Base-by-base conservation (phyloP, 148 eudicot genomes). In the Beta vulgaris region DNA sequence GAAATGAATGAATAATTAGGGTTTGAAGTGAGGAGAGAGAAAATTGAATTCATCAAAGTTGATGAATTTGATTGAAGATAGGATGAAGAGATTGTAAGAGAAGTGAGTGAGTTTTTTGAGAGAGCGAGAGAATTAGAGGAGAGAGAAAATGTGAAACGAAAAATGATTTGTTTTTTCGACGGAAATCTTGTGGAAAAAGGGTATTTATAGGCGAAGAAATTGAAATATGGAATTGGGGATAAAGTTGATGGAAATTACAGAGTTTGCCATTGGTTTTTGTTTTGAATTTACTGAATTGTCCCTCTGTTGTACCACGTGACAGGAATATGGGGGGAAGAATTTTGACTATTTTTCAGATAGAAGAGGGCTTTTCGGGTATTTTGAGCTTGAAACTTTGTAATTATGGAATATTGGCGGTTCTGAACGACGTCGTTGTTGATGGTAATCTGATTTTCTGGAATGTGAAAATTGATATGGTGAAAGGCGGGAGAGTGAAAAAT, bases 61-160 rank as follows among this genome's bases (percentile, higher is more conserved):
- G 42, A 34, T 23, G 65, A 65, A 60, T 40, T 72, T 62, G 37
- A 8, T 16, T 6, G 26, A 21, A 51, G n/a, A 19, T 51, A 13
- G 53, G 53, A 16, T 46, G 49, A 36, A 44, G 49, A 75, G 63
- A 53, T 21, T 49, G 55, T n/a, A 25, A 35, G 76, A 72, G 79
- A n/a, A 35, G 42, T 51, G 64, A 54, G 85, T 40, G 72, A 65
- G 60, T 67, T 67, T 75, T 74, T n/a, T n/a, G n/a, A n/a, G n/a
- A n/a, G n/a, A n/a, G n/a, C n/a, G n/a, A n/a, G 60, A 55, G 9
- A 12, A 34, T 57, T 66, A 6, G 37, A 78, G 76, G 71, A 66
- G 65, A 44, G 8, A 58, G 69, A 72, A 63, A 69, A 18, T 51
- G 42, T 3, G 64, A 73, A 65, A 26, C 16, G 46, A 51, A 65